Evolutionary conservation across 768 basidiomycete species (phyloP).

Genomic region (Lentinula lateritia): DNA sequence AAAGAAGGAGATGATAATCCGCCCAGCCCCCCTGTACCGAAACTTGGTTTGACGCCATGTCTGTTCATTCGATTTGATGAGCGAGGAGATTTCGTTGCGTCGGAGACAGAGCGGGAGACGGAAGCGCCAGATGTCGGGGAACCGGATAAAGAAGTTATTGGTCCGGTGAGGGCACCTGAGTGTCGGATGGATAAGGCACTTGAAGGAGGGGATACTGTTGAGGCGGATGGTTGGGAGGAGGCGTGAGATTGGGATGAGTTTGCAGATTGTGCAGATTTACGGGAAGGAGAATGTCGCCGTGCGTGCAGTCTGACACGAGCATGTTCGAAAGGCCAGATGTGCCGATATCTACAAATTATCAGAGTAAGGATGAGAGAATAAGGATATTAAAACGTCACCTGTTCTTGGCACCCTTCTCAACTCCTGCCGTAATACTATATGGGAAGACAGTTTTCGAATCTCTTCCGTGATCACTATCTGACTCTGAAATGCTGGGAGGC

Average conservation of each 20-base stretch:
- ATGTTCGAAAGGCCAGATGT: constrained; percentile 98
- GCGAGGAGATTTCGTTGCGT: not conserved
- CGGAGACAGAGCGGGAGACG: not conserved
- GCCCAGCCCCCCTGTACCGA: not conserved
- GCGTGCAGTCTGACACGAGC: constrained; percentile 73
- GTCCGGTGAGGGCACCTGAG: constrained; percentile 4
- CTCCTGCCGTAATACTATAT: constrained; percentile 91
- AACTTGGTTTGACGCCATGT: not conserved
- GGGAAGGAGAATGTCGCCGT: constrained; percentile 5
- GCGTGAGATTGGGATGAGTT: not conserved
- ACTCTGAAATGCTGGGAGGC: not conserved
- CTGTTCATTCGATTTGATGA: not conserved
- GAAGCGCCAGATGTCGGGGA: not conserved
- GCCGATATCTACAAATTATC: constrained; percentile 54
- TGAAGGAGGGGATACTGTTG: not conserved
- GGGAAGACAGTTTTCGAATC: constrained; percentile 45
- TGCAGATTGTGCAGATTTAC: constrained; percentile 9
- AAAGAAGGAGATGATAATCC: not conserved
- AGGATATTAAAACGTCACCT: constrained; percentile 38
- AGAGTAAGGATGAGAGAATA: not conserved
- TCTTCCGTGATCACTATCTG: constrained; percentile 10
- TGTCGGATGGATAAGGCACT: not conserved
- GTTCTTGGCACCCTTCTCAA: constrained; percentile 94
- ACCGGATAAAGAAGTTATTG: not conserved
- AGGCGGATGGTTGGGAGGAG: not conserved